phyloP scores from a whole-genome alignment of 164 flowering plant genomes.

The Malania oleifera region DNA sequence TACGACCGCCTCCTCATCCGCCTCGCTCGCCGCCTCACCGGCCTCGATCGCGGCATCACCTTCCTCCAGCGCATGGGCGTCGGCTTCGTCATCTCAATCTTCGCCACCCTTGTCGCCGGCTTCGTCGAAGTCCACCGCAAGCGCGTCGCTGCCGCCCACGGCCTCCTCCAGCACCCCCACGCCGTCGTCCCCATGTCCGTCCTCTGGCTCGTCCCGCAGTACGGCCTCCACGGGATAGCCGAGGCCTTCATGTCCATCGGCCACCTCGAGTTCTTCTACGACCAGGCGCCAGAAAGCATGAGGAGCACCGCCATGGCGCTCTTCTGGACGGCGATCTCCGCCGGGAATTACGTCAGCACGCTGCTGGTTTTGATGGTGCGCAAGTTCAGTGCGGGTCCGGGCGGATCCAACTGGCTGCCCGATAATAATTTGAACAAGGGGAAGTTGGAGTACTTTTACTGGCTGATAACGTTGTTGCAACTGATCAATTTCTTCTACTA shows the following conservation, averaged over 20 bases:
- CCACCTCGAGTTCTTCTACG: constrained; percentile 69
- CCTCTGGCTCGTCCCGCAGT: constrained; percentile 75
- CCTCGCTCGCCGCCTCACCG: constrained; percentile 49
- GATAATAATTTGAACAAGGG: constrained; percentile 50
- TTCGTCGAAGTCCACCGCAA: constrained; percentile 62
- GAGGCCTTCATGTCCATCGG: constrained; percentile 83
- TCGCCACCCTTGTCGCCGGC: constrained; percentile 67
- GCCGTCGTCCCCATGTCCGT: constrained; percentile 44
- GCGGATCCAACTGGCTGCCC: constrained; percentile 57
- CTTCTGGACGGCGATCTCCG: constrained; percentile 57
- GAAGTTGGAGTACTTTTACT: constrained; percentile 61
- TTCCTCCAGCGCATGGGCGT: constrained; percentile 73
- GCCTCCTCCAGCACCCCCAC: constrained; percentile 27
- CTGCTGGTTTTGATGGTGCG: constrained; percentile 52
- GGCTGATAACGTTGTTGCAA: constrained; percentile 55
- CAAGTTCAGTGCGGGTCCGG: constrained; percentile 31
- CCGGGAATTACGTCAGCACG: constrained; percentile 58
- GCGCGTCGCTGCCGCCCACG: constrained; percentile 34
- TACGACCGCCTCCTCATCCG: constrained; percentile 72
- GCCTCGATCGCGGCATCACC: constrained; percentile 69
- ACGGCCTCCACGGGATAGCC: constrained; percentile 67
- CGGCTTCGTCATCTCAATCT: constrained; percentile 55
- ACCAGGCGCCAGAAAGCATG: constrained; percentile 80
- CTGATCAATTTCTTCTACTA: constrained; percentile 48
- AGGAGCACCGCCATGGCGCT: constrained; percentile 62